These are phyloP conservation scores for Globisporangium sylvaticum DNA, from an alignment of 352 stramenopile genomes.

Conservation along the genomic window DNA sequence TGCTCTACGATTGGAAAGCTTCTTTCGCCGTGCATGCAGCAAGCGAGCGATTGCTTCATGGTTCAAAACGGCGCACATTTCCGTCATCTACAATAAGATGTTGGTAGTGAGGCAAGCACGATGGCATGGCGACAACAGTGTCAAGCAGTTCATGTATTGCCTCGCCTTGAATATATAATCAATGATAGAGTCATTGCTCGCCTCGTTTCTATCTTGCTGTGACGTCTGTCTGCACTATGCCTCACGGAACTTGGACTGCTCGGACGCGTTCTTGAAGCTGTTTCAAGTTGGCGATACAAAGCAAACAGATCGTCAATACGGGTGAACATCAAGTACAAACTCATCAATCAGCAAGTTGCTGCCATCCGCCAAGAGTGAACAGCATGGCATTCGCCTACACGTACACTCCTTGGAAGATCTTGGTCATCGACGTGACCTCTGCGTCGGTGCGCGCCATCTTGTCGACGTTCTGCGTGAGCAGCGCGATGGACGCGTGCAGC, in stretches of 20 bases:
- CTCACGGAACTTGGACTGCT: slow-evolving; percentile 33
- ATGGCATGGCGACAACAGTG: too few relatives aligned
- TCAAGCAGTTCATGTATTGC: too few relatives aligned
- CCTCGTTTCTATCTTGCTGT: neutral
- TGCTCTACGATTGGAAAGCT: neutral
- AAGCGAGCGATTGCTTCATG: neutral
- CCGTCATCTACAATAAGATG: neutral
- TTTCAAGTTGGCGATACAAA: neutral
- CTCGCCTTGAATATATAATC: neutral
- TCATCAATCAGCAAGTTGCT: neutral
- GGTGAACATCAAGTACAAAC: neutral
- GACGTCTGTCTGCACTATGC: neutral
- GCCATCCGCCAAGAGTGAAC: too few relatives aligned
- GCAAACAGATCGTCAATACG: neutral
- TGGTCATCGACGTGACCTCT: slow-evolving; percentile 65
- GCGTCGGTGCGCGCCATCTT: slow-evolving; percentile 69
- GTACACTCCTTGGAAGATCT: slow-evolving; percentile 76
- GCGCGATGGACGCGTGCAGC: slow-evolving; percentile 66
- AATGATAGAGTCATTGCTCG: too few relatives aligned
- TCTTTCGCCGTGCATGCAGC: neutral
- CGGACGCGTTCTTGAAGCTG: slow-evolving; percentile 48
- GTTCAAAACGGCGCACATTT: neutral
- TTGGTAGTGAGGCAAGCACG: too few relatives aligned
- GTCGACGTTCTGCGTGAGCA: slow-evolving; percentile 68
- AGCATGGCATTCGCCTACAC: slow-evolving; percentile 9